phyloP scores from a whole-genome alignment of 179 eudicot genomes.

The Patellifolia procumbens region DNA sequence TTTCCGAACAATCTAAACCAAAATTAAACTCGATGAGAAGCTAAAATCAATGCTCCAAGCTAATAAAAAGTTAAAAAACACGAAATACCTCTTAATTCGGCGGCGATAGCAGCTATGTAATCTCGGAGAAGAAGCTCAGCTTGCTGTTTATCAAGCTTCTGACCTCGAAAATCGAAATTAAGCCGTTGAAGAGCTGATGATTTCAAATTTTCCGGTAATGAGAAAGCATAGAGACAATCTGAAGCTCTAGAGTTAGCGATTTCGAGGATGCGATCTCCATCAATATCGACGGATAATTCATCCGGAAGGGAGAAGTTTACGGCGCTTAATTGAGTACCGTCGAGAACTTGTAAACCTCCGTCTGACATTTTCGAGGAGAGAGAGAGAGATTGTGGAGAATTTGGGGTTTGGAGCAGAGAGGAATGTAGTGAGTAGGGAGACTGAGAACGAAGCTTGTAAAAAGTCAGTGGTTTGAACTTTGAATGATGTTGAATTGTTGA shows the following conservation, averaged over 20 bases:
- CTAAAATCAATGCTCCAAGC: neutral
- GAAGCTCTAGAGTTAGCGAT: slow-evolving; percentile 49
- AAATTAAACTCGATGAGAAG: neutral
- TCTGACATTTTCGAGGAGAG: neutral
- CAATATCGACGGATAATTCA: slow-evolving; percentile 7
- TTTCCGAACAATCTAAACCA: neutral
- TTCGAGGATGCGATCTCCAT: slow-evolving; percentile 39
- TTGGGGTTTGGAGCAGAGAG: neutral
- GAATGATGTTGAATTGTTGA: too few species aligned
- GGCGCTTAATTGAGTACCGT: neutral
- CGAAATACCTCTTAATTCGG: slow-evolving; percentile 46
- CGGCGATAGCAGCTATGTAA: slow-evolving; percentile 58
- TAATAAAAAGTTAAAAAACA: neutral
- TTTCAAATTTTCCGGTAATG: slow-evolving; percentile 46
- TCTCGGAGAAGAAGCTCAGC: slow-evolving; percentile 37
- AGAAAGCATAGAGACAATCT: slow-evolving; percentile 38
- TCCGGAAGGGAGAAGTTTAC: slow-evolving; percentile 21
- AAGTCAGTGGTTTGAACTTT: too few species aligned
- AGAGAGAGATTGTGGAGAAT: neutral
- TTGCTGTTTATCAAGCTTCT: slow-evolving; percentile 25
- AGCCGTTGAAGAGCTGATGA: slow-evolving; percentile 45
- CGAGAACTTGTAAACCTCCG: slow-evolving; percentile 3
- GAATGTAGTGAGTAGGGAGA: neutral
- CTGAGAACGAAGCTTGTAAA: neutral
- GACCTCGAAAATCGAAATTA: slow-evolving; percentile 25